A percentile compares a stretch with the other conserved stretches of the same genome.
phyloP scores from a whole-genome alignment of 148 eudicot genomes.

The Rhododendron griersonianum region DNA sequence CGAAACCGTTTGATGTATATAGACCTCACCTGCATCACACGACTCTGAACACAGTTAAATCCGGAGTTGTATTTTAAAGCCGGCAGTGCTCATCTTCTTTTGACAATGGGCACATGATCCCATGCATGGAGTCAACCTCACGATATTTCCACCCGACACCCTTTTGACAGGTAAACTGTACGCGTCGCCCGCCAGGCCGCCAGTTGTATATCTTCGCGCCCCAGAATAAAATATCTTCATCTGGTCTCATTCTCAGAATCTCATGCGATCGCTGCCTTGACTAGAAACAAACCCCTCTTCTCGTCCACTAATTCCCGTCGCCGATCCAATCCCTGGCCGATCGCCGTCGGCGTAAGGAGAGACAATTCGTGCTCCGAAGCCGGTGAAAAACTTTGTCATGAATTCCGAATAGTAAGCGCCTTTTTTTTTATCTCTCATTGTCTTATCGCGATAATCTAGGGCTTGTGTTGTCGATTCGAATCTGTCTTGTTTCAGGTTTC shows the following conservation, averaged over 20 bases:
- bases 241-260: too few relatives aligned
- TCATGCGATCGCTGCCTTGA: too few relatives aligned
- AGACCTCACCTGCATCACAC: too few relatives aligned
- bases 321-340: conserved; percentile 2
- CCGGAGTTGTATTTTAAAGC: too few relatives aligned
- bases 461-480: background rate
- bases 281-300: background rate
- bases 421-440: too few relatives aligned
- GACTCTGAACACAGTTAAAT: too few relatives aligned
- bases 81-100: background rate
- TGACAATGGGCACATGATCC: background rate
- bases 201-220: background rate
- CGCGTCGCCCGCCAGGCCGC: background rate
- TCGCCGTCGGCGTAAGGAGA: background rate
- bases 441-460: background rate
- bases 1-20: too few relatives aligned
- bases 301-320: background rate
- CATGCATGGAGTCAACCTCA: background rate
- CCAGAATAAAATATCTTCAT: background rate
- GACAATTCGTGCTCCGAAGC: background rate
- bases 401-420: conserved; percentile 6
- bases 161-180: background rate
- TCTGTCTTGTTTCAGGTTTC: background rate
- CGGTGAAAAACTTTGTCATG: background rate
- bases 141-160: background rate